Conservation (phyloP, 2,329 filamentous ascomycete species). For the Hypoxylon sp. region DNA sequence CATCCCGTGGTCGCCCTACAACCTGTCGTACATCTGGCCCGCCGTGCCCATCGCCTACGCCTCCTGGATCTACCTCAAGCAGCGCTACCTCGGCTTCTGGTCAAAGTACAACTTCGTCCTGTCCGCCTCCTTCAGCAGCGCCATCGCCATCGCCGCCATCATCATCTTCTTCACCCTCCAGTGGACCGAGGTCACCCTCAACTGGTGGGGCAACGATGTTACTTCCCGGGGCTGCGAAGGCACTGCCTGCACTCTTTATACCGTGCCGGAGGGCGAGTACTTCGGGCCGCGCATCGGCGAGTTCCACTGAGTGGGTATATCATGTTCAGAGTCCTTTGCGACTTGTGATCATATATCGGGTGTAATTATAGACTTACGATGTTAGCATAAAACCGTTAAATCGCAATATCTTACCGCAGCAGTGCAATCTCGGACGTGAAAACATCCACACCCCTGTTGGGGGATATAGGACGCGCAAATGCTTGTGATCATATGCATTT, state of each 20-base stretch:
- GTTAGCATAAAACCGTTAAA: no score
- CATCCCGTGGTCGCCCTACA: constrained; percentile 46
- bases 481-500: no score
- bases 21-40: constrained; percentile 57
- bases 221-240: constrained; percentile 54
- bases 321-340: no score
- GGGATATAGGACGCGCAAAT: no score
- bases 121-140: constrained; percentile 40
- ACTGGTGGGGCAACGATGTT: constrained; percentile 59
- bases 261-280: constrained; percentile 43
- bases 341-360: no score
- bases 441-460: no score
- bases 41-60: constrained; percentile 55
- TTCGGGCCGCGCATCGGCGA: constrained; percentile 49
- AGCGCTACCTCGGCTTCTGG: constrained; percentile 39
- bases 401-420: no score
- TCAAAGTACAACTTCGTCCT: constrained; percentile 44
- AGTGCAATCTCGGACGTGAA: not conserved
- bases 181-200: constrained; percentile 33
- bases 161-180: constrained; percentile 43
- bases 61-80: constrained; percentile 54
- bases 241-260: constrained; percentile 49
- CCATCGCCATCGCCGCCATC: constrained; percentile 39
- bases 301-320: constrained; percentile 42
- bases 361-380: no score